phyloP scores from a whole-genome alignment of 2,329 filamentous ascomycete species.

The Fusarium annulatum region DNA sequence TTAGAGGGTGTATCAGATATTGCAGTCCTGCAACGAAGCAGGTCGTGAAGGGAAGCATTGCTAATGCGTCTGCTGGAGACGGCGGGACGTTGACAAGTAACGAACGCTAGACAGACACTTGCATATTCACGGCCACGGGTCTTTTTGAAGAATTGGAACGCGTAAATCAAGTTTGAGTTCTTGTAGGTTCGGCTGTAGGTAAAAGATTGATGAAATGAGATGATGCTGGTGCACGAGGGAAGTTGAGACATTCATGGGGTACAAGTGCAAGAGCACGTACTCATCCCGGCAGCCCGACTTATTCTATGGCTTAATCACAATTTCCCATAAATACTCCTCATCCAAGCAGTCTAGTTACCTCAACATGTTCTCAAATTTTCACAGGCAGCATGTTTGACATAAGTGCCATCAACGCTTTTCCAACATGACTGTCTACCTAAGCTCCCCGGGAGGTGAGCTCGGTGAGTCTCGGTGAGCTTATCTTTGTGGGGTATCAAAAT shows the following conservation, averaged over 20 bases:
- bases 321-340: accelerated
- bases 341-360: accelerated
- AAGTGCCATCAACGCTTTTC: neutral
- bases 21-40: constrained; percentile 52
- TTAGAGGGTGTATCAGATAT: constrained; percentile 55
- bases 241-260: constrained; percentile 13
- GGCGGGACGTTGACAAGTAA: neutral
- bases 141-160: accelerated
- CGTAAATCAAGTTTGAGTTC: neutral
- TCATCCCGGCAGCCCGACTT: neutral
- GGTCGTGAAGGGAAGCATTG: constrained; percentile 50
- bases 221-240: constrained; percentile 7
- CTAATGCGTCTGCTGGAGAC: neutral
- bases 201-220: neutral
- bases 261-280: neutral
- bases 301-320: neutral
- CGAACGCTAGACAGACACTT: constrained; percentile 8
- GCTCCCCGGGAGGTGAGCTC: constrained; percentile 17
- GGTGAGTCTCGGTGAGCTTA: constrained; percentile 41
- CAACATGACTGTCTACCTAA: too few species aligned
- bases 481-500: constrained; percentile 46
- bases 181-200: neutral
- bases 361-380: neutral
- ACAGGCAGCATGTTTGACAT: neutral
- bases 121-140: neutral